Conservation (phyloP, 2,329 filamentous ascomycete species). For the Xylariaceae sp. region DNA sequence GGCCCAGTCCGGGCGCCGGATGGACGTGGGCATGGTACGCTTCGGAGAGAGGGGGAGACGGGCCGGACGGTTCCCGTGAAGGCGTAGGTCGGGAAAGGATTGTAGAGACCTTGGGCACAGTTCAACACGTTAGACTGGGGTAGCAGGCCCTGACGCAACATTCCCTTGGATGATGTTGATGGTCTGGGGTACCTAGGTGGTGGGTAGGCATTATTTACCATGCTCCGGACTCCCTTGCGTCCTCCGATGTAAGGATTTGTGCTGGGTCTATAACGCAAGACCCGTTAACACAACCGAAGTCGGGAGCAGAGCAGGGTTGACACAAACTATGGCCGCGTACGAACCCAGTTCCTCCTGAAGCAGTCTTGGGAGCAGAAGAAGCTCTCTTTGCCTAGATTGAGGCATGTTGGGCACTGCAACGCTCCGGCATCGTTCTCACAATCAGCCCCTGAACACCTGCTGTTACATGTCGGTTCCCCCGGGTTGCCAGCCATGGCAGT, state of each 20-base stretch:
- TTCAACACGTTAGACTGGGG: slow-evolving; percentile 62
- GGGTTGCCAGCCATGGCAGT: not conserved
- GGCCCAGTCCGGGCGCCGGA: slow-evolving; percentile 82
- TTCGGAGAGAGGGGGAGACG: slow-evolving; percentile 72
- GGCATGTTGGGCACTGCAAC: slow-evolving; percentile 90
- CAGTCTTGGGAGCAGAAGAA: slow-evolving; percentile 98
- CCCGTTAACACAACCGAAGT: not conserved
- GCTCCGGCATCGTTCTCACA: slow-evolving; percentile 81
- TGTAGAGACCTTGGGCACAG: slow-evolving; percentile 68
- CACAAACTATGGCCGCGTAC: slow-evolving; percentile 33
- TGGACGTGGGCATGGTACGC: slow-evolving; percentile 70
- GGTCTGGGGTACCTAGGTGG: no score
- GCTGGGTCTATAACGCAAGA: slow-evolving; percentile 55
- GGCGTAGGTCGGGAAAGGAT: slow-evolving; percentile 84
- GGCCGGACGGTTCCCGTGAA: slow-evolving; percentile 80
- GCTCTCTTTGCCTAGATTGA: slow-evolving; percentile 84
- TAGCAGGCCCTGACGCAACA: slow-evolving; percentile 63
- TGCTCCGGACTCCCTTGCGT: slow-evolving; percentile 44
- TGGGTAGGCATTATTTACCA: slow-evolving; percentile 62
- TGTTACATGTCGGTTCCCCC: slow-evolving; percentile 48
- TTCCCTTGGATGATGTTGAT: slow-evolving; percentile 61
- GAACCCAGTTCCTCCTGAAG: slow-evolving; percentile 98
- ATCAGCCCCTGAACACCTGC: slow-evolving; percentile 74
- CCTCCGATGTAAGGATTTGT: slow-evolving; percentile 81
- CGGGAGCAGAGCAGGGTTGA: not conserved